Evolutionary conservation across 352 stramenopile species (phyloP).

Genomic region (Thalassiosira mediterranea): DNA sequence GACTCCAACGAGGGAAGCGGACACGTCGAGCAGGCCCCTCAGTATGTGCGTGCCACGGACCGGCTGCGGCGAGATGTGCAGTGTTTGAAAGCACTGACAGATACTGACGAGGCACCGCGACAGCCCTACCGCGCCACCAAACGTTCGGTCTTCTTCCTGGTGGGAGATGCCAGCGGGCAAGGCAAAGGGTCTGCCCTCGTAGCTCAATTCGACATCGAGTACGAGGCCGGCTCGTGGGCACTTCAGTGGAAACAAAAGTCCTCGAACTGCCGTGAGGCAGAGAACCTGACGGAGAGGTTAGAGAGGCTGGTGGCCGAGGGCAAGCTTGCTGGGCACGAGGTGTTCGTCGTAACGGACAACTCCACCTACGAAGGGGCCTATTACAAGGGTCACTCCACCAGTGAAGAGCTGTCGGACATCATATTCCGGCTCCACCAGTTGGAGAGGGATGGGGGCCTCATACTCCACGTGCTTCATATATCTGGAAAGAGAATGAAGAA

Average conservation of each 20-base stretch:
- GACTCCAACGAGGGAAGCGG: too few species aligned
- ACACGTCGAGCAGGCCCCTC: too few species aligned
- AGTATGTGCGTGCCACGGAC: too few species aligned
- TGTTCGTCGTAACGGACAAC: slow-evolving; percentile 54
- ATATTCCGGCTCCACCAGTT: slow-evolving; percentile 5
- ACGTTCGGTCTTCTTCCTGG: background rate
- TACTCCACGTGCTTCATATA: slow-evolving; percentile 44
- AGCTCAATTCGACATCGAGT: background rate
- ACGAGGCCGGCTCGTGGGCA: background rate
- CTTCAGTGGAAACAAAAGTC: background rate
- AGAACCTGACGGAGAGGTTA: slow-evolving; percentile 14
- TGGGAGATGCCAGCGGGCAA: slow-evolving; percentile 11
- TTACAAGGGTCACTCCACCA: slow-evolving; percentile 27
- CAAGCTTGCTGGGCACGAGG: slow-evolving; percentile 1
- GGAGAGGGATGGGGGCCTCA: slow-evolving; percentile 4
- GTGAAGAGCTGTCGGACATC: background rate
- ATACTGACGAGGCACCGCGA: too few species aligned
- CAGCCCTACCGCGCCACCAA: background rate
- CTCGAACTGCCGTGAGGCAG: slow-evolving; percentile 15
- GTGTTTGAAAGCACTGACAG: too few species aligned
- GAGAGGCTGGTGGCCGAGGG: slow-evolving; percentile 3
- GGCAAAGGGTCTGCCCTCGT: background rate
- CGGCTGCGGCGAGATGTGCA: too few species aligned
- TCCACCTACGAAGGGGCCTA: slow-evolving; percentile 18
- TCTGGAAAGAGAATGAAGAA: slow-evolving; percentile 49